Conservation (phyloP, 2,329 filamentous ascomycete species). For the Pseudocercospora macadamiae region DNA sequence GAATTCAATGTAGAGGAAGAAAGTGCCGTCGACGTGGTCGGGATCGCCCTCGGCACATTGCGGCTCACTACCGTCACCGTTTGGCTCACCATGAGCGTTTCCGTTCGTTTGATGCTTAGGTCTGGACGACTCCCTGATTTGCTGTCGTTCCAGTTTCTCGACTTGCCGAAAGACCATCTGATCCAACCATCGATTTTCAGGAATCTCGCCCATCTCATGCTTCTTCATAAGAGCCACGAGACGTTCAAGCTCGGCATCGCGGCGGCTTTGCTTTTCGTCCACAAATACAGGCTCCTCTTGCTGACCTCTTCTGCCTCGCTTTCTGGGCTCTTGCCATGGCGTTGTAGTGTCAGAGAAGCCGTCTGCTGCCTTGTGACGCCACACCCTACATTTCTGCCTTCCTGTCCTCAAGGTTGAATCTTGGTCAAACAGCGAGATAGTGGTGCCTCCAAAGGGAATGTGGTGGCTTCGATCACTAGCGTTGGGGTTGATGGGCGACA, state of each 20-base stretch:
- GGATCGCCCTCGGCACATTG: constrained; percentile 43
- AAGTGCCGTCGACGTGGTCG: constrained; percentile 63
- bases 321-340: constrained; percentile 66
- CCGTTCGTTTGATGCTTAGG: constrained; percentile 18
- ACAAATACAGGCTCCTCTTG: constrained; percentile 64
- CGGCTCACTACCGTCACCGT: constrained; percentile 13
- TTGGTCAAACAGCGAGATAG: constrained; percentile 85
- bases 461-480: constrained; percentile 74
- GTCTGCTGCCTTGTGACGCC: constrained; percentile 82
- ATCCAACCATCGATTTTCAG: constrained; percentile 92
- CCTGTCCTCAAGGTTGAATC: constrained; percentile 92
- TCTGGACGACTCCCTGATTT: constrained; percentile 43
- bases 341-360: constrained; percentile 80
- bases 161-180: constrained; percentile 89
- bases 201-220: constrained; percentile 96
- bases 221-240: constrained; percentile 92
- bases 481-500: constrained; percentile 76
- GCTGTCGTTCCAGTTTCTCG: constrained; percentile 63
- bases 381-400: constrained; percentile 84
- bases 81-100: constrained; percentile 10
- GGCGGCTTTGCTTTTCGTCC: constrained; percentile 37
- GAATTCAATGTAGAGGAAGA: constrained; percentile 86
- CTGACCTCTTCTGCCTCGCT: constrained; percentile 51
- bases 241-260: constrained; percentile 76
- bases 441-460: constrained; percentile 92